Evolutionary conservation across 768 basidiomycete genomes (phyloP).

Genomic region (Rhodotorula toruloides): DNA sequence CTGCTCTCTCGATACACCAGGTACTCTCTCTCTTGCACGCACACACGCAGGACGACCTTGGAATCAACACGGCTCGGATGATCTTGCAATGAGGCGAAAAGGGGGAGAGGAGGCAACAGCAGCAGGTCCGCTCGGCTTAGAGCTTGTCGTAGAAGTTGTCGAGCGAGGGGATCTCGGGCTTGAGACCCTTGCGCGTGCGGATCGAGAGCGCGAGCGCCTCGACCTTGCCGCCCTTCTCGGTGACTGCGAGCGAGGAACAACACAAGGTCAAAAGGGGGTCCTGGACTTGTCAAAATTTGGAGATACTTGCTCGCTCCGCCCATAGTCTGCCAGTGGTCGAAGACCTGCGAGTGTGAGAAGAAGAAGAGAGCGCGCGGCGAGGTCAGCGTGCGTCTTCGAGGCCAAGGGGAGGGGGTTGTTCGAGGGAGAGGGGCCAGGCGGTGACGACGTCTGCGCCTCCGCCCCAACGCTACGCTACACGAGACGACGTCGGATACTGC

Average conservation of each 20-base stretch:
- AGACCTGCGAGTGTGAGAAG: conserved; percentile 44
- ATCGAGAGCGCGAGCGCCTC: conserved; percentile 64
- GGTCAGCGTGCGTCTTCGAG: not conserved
- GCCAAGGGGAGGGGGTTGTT: not conserved
- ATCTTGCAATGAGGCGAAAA: not conserved
- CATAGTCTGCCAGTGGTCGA: conserved; percentile 78
- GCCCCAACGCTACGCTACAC: too few species aligned
- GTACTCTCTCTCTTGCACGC: not conserved
- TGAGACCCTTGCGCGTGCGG: conserved; percentile 91
- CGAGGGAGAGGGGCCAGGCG: too few species aligned
- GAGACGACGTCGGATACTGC: too few species aligned
- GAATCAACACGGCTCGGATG: not conserved
- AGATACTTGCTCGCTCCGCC: not conserved
- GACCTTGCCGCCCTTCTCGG: not conserved
- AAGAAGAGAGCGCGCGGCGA: too few species aligned
- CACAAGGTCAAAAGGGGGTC: too few species aligned
- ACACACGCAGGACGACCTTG: not conserved
- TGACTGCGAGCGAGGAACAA: too few species aligned
- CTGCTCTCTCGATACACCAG: too few species aligned
- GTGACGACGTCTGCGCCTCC: too few species aligned
- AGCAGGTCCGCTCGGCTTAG: too few species aligned
- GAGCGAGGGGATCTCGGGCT: conserved; percentile 76
- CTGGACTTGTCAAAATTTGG: too few species aligned
- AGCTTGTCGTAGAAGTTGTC: conserved; percentile 74
- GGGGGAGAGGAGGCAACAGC: not conserved